phyloP scores from a whole-genome alignment of 1,284 basidiomycete genomes.

The Ustilago loliicola region DNA sequence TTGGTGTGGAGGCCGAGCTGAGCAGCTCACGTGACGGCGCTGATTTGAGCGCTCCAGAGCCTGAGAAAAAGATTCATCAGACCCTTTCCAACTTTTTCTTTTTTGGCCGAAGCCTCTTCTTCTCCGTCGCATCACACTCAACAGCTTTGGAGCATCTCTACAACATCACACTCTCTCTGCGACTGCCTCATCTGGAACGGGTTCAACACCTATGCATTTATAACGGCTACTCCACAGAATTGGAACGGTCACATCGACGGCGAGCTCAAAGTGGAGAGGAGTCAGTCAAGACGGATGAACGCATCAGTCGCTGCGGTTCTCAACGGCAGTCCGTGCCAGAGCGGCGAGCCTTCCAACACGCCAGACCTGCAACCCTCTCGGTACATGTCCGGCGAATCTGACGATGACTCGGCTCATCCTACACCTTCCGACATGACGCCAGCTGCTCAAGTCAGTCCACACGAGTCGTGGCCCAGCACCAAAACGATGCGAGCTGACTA shows the following conservation, averaged over 20 bases:
- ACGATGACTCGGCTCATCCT: slow-evolving; percentile 45
- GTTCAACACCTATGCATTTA: neutral
- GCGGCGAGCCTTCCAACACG: slow-evolving; percentile 20
- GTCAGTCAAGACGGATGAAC: slow-evolving; percentile 24
- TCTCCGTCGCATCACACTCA: neutral
- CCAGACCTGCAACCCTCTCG: slow-evolving; percentile 42
- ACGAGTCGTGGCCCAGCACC: slow-evolving; percentile 13
- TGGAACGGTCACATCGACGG: neutral
- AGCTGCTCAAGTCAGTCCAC: slow-evolving; percentile 11
- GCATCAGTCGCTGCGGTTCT: neutral
- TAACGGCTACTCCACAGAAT: neutral
- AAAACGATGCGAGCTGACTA: slow-evolving; percentile 6
- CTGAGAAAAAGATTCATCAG: slow-evolving; percentile 18
- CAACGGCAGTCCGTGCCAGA: slow-evolving; percentile 3
- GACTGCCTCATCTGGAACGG: neutral
- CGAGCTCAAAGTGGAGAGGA: slow-evolving; percentile 2
- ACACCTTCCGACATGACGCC: slow-evolving; percentile 38
- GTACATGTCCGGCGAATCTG: slow-evolving; percentile 41
- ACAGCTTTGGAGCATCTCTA: neutral
- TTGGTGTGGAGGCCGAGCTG: slow-evolving; percentile 41
- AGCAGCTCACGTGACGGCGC: slow-evolving; percentile 39
- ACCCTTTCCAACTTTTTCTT: slow-evolving; percentile 28
- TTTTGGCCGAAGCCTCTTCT: neutral
- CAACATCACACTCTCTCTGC: neutral
- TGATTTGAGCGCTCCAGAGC: neutral